Evolutionary conservation across 768 basidiomycete genomes (phyloP).

Genomic region (Steccherinum ochraceum): DNA sequence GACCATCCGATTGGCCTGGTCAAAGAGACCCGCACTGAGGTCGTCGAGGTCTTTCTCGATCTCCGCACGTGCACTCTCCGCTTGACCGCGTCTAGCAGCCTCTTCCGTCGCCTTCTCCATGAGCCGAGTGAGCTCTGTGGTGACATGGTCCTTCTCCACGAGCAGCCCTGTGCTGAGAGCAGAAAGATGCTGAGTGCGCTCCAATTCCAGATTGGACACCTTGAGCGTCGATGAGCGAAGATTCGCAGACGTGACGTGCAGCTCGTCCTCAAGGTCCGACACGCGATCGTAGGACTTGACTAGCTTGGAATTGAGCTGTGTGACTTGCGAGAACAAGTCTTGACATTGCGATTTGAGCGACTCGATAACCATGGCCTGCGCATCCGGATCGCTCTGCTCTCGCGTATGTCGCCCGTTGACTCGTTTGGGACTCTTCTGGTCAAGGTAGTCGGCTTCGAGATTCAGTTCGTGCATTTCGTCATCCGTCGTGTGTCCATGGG

Average conservation of each 20-base stretch:
- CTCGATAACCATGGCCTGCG: slow-evolving; percentile 77
- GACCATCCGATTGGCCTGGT: slow-evolving; percentile 97
- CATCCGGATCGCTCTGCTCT: slow-evolving; percentile 37
- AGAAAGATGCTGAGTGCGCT: slow-evolving; percentile 81
- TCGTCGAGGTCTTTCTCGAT: slow-evolving; percentile 96
- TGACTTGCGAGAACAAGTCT: slow-evolving; percentile 86
- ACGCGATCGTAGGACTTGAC: slow-evolving; percentile 88
- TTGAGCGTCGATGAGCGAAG: slow-evolving; percentile 56
- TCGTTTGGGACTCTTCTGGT: slow-evolving; percentile 5
- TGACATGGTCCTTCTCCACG: slow-evolving; percentile 89
- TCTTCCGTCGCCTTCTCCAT: slow-evolving; percentile 97
- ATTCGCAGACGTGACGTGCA: slow-evolving; percentile 60
- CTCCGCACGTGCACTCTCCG: slow-evolving; percentile 71
- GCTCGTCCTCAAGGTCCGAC: slow-evolving; percentile 86
- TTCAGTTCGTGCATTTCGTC: slow-evolving; percentile 15
- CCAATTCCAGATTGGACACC: slow-evolving; percentile 75
- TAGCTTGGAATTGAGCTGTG: slow-evolving; percentile 87
- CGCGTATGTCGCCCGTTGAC: slow-evolving; percentile 5
- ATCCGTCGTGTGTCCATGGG: slow-evolving; percentile 1
- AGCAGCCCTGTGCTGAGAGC: slow-evolving; percentile 87
- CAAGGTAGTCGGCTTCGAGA: slow-evolving; percentile 14
- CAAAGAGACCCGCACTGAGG: slow-evolving; percentile 84
- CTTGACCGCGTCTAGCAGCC: slow-evolving; percentile 84
- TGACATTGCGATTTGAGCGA: slow-evolving; percentile 77
- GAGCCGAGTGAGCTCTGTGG: slow-evolving; percentile 82